Percentiles rank a stretch among this genome's conserved stretches.
These are phyloP conservation scores for Debaryomyces nepalensis DNA, from an alignment of 1,139 yeast species.

Conservation along the genomic window DNA sequence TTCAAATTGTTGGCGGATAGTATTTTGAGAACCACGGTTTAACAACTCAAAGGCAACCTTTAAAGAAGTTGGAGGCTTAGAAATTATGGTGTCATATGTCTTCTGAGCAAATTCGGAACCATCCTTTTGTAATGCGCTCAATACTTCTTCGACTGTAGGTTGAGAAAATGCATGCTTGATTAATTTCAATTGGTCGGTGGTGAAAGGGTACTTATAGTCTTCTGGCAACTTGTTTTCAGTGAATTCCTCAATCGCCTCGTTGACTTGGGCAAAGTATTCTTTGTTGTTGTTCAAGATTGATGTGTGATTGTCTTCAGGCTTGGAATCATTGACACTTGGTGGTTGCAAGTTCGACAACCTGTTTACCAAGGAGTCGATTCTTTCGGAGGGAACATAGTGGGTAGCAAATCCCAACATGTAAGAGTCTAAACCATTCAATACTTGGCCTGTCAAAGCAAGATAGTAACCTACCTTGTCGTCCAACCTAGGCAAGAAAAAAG, in stretches of 20 bases:
- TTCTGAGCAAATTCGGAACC: constrained; percentile 70
- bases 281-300: constrained; percentile 33
- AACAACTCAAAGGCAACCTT: constrained; percentile 74
- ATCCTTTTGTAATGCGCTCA: constrained; percentile 57
- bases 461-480: constrained; percentile 86
- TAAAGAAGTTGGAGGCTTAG: constrained; percentile 78
- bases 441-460: constrained; percentile 84
- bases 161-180: constrained; percentile 73
- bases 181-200: constrained; percentile 58
- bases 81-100: constrained; percentile 57
- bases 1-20: constrained; percentile 68
- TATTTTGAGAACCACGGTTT: constrained; percentile 61
- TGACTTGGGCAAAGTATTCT: constrained; percentile 63
- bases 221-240: constrained; percentile 68
- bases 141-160: constrained; percentile 62
- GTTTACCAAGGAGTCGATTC: constrained; percentile 61
- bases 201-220: constrained; percentile 61
- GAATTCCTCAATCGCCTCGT: constrained; percentile 77
- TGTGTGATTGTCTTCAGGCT: constrained; percentile 24
- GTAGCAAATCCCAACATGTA: constrained; percentile 87
- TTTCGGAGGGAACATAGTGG: constrained; percentile 76
- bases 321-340: constrained; percentile 37
- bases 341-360: constrained; percentile 66
- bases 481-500: constrained; percentile 83
- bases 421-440: constrained; percentile 76